Evolutionary conservation across 2,329 filamentous ascomycete genomes (phyloP).

Genomic region (Ophiostoma sp.): DNA sequence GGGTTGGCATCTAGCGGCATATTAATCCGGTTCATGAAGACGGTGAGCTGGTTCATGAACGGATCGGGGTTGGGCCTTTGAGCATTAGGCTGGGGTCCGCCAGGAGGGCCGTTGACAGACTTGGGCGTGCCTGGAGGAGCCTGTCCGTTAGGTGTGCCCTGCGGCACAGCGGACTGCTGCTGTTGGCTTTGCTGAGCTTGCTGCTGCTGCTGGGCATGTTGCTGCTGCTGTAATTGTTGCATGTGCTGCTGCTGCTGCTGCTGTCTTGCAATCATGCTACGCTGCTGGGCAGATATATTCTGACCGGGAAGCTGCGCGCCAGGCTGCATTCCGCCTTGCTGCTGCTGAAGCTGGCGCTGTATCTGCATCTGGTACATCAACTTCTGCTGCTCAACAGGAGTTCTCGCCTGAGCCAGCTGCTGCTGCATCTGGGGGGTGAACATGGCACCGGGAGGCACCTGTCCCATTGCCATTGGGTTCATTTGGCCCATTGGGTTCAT

Average conservation of each 20-base stretch:
- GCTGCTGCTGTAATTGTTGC: slow-evolving; percentile 35
- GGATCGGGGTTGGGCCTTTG: slow-evolving; percentile 47
- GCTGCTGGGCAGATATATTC: slow-evolving; percentile 32
- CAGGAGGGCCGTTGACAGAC: slow-evolving; percentile 10
- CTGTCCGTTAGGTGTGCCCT: slow-evolving; percentile 50
- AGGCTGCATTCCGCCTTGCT: slow-evolving; percentile 42
- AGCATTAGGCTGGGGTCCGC: slow-evolving; percentile 30
- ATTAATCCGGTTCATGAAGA: slow-evolving; percentile 71
- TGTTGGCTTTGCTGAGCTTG: slow-evolving; percentile 36
- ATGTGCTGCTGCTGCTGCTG: slow-evolving; percentile 34
- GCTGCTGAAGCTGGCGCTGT: slow-evolving; percentile 60
- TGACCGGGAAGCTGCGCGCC: slow-evolving; percentile 33
- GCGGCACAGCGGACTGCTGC: slow-evolving; percentile 28
- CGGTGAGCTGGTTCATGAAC: slow-evolving; percentile 69
- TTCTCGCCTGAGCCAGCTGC: slow-evolving; percentile 43
- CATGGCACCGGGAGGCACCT: slow-evolving; percentile 39
- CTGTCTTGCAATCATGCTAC: slow-evolving; percentile 36
- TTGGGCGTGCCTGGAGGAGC: slow-evolving; percentile 41
- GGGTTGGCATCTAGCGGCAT: slow-evolving; percentile 71
- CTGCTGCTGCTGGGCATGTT: slow-evolving; percentile 38
- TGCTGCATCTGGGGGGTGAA: slow-evolving; percentile 34
- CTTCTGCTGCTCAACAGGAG: slow-evolving; percentile 66
- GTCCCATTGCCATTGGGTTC: slow-evolving; percentile 37
- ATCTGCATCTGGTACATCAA: slow-evolving; percentile 79
- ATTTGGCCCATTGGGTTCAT: slow-evolving; percentile 26